A percentile compares a stretch with the other conserved stretches of the same genome.
These are phyloP conservation scores for Trichophaea hybrida DNA, from an alignment of 2,329 filamentous ascomycete species.

Conservation along the genomic window DNA sequence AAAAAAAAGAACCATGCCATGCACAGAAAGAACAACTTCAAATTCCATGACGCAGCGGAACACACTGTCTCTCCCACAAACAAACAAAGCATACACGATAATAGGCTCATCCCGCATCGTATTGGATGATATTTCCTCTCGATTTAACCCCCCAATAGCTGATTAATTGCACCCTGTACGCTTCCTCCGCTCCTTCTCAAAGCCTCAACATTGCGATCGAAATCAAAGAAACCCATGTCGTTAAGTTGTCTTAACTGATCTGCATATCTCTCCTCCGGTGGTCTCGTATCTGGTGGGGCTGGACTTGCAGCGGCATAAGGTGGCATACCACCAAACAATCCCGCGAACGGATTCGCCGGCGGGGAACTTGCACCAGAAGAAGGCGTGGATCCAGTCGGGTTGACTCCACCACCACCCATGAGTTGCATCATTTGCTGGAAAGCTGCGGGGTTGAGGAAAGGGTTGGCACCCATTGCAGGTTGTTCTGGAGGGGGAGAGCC, in stretches of 20 bases:
- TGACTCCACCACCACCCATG: slow-evolving; percentile 16
- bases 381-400: slow-evolving; percentile 12
- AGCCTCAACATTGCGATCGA: slow-evolving; percentile 81
- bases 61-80: neutral
- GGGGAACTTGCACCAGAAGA: slow-evolving; percentile 1
- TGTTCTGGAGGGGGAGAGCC: neutral
- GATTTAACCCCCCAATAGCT: slow-evolving; percentile 39
- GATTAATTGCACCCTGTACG: slow-evolving; percentile 80
- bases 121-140: neutral
- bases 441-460: neutral
- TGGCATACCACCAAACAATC: slow-evolving; percentile 36
- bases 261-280: slow-evolving; percentile 85
- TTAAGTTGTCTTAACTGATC: slow-evolving; percentile 85
- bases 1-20: neutral
- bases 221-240: slow-evolving; percentile 98
- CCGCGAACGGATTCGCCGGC: slow-evolving; percentile 46
- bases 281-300: slow-evolving; percentile 59
- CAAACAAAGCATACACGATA: neutral
- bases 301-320: slow-evolving; percentile 30
- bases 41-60: neutral
- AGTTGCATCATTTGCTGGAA: neutral
- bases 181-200: slow-evolving; percentile 79
- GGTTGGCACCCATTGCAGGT: neutral
- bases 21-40: neutral
- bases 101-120: neutral